These are phyloP conservation scores for Trichosanthes truncata DNA, from an alignment of 306 rosid genomes.

Conservation along the genomic window DNA sequence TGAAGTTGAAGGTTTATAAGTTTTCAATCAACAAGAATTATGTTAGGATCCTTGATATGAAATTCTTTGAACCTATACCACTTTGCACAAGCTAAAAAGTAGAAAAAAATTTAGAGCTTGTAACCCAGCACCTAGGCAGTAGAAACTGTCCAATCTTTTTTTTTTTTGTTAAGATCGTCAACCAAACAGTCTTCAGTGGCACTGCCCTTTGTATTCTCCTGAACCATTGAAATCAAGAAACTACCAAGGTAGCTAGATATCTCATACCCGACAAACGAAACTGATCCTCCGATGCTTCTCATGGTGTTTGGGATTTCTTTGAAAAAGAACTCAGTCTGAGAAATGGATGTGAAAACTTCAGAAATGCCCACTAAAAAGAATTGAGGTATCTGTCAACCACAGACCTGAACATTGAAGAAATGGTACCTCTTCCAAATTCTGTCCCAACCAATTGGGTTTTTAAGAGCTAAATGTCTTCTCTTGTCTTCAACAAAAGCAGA, in stretches of 20 bases:
- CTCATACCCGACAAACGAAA: slow-evolving; percentile 15
- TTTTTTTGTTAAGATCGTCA: no score
- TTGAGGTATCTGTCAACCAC: slow-evolving; percentile 27
- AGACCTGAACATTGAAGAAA: slow-evolving; percentile 22
- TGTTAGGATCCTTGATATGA: not conserved
- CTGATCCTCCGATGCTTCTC: slow-evolving; percentile 28
- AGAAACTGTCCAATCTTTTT: no score
- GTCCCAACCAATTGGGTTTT: slow-evolving; percentile 11
- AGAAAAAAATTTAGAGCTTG: slow-evolving; percentile 28
- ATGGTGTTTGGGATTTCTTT: slow-evolving; percentile 31
- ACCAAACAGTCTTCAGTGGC: slow-evolving; percentile 16
- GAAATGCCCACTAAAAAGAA: slow-evolving; percentile 14
- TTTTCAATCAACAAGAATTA: not conserved
- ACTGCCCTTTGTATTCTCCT: slow-evolving; percentile 9
- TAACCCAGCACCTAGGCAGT: slow-evolving; percentile 28
- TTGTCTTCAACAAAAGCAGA: slow-evolving; percentile 22
- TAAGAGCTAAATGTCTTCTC: slow-evolving; percentile 12
- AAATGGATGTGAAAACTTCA: slow-evolving; percentile 17
- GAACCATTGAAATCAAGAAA: slow-evolving; percentile 28
- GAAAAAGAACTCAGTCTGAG: slow-evolving; percentile 18
- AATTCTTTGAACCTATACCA: no score
- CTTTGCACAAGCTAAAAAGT: no score
- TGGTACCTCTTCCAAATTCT: slow-evolving; percentile 11
- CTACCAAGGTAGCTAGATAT: slow-evolving; percentile 34
- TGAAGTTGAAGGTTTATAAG: not conserved